These are phyloP conservation scores for Evansstolkia leycettana DNA, from an alignment of 495 filamentous ascomycete species.

Conservation along the genomic window DNA sequence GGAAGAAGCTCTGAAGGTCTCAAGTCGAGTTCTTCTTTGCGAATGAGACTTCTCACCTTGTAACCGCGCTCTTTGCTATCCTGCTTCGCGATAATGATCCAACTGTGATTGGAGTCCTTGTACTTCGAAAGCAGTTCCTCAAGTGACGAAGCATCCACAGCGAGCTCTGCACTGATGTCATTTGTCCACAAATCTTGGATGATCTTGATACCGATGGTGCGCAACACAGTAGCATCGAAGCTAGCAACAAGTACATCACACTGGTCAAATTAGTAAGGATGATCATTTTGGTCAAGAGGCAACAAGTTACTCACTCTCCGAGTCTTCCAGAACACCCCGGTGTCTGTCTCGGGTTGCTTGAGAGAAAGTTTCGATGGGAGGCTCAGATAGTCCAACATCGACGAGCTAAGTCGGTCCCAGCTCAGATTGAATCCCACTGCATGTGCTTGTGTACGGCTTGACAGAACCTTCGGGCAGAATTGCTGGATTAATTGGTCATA, in stretches of 20 bases:
- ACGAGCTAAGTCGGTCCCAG: constrained; percentile 64
- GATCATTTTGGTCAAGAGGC: not conserved
- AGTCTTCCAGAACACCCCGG: constrained; percentile 44
- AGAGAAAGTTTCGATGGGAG: constrained; percentile 45
- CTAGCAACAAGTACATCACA: constrained; percentile 86
- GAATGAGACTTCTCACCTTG: constrained; percentile 63
- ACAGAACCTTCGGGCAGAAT: constrained; percentile 26
- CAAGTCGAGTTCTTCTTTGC: constrained; percentile 77
- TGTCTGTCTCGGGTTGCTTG: constrained; percentile 45
- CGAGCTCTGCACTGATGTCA: constrained; percentile 83
- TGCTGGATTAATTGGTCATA: constrained; percentile 74
- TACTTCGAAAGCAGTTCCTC: constrained; percentile 62
- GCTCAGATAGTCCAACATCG: constrained; percentile 55
- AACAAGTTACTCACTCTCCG: constrained; percentile 41
- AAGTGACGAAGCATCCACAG: constrained; percentile 54
- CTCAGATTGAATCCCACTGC: constrained; percentile 89
- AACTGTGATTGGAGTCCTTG: constrained; percentile 66
- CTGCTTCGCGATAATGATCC: constrained; percentile 79
- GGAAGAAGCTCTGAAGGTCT: constrained; percentile 58
- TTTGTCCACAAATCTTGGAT: constrained; percentile 71
- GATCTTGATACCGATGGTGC: constrained; percentile 61
- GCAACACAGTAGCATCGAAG: constrained; percentile 66
- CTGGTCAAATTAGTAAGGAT: constrained; percentile 19
- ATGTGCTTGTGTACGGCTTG: constrained; percentile 37
- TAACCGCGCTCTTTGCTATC: constrained; percentile 55